Conservation (phyloP, 805 yeast genomes). For the Yarrowia sp. region DNA sequence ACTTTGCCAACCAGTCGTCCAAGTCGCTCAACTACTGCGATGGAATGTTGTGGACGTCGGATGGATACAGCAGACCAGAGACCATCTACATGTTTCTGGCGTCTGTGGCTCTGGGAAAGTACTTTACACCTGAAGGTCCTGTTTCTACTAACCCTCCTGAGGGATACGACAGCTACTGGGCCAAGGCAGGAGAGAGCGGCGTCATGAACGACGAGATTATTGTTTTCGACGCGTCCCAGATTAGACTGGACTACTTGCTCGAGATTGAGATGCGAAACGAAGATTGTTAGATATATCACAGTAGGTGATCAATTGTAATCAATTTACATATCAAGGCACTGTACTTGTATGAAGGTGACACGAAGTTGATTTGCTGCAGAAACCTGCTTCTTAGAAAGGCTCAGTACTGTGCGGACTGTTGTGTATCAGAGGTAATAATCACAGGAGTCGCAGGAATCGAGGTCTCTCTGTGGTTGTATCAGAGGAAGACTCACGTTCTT, state of each 20-base stretch:
- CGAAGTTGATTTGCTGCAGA: too few species aligned
- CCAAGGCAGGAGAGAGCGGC: conserved; percentile 2
- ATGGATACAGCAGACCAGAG: background rate
- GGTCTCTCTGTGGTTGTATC: too few species aligned
- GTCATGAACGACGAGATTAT: conserved; percentile 26
- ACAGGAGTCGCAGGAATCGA: too few species aligned
- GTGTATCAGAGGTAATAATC: too few species aligned
- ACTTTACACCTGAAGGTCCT: conserved; percentile 5
- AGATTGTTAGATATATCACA: too few species aligned
- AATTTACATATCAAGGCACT: too few species aligned
- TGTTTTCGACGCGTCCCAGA: conserved; percentile 13
- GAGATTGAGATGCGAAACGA: conserved; percentile 1
- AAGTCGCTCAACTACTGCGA: conserved; percentile 24
- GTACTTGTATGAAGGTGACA: too few species aligned
- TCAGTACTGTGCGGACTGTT: too few species aligned
- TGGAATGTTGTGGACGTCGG: conserved; percentile 1
- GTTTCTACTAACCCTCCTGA: background rate
- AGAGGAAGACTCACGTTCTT: too few species aligned
- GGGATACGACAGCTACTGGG: conserved; percentile 23
- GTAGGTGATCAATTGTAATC: too few species aligned
- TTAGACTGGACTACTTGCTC: background rate
- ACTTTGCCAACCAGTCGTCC: conserved; percentile 21
- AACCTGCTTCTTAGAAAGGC: too few species aligned
- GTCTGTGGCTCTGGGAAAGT: conserved; percentile 11
- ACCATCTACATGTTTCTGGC: conserved; percentile 21